Evolutionary conservation across 768 basidiomycete genomes (phyloP).

Genomic region (Amanita brunnescens): DNA sequence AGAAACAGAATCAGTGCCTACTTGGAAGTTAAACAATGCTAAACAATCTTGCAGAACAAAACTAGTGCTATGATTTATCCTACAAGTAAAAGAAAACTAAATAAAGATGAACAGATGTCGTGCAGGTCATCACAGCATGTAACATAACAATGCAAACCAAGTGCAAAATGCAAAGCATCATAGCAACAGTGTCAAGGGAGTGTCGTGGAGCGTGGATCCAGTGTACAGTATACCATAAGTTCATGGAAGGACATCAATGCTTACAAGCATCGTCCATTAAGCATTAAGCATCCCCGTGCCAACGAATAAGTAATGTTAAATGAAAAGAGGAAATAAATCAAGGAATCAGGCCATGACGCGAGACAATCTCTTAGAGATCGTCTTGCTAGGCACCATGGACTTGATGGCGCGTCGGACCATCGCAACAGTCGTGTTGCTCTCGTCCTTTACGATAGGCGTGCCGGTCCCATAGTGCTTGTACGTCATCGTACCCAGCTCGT

Average conservation of each 20-base stretch:
- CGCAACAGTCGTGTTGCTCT: slow-evolving; percentile 40
- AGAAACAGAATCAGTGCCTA: too few species aligned
- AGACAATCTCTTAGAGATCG: slow-evolving; percentile 41
- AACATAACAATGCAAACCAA: background rate
- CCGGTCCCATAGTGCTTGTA: too few species aligned
- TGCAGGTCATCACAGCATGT: background rate
- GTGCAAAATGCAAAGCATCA: background rate
- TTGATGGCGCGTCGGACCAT: slow-evolving; percentile 67
- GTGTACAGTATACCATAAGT: background rate
- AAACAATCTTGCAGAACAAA: background rate
- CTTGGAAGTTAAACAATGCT: too few species aligned
- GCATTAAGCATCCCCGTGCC: background rate
- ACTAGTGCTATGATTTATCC: background rate
- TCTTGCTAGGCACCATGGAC: slow-evolving; percentile 64
- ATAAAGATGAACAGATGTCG: background rate
- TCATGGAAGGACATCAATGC: background rate
- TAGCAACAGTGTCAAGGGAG: background rate
- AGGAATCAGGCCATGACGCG: slow-evolving; percentile 18
- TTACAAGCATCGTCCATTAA: background rate
- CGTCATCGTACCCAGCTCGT: slow-evolving; percentile 55
- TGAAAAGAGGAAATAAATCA: background rate
- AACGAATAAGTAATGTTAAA: background rate
- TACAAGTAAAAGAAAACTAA: background rate
- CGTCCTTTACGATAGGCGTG: slow-evolving; percentile 31
- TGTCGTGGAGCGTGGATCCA: background rate